Evolutionary conservation across 192 early-diverging fungal species (phyloP), one percentile per base, ranked within the genome.

Genomic region (Podila epigama): DNA sequence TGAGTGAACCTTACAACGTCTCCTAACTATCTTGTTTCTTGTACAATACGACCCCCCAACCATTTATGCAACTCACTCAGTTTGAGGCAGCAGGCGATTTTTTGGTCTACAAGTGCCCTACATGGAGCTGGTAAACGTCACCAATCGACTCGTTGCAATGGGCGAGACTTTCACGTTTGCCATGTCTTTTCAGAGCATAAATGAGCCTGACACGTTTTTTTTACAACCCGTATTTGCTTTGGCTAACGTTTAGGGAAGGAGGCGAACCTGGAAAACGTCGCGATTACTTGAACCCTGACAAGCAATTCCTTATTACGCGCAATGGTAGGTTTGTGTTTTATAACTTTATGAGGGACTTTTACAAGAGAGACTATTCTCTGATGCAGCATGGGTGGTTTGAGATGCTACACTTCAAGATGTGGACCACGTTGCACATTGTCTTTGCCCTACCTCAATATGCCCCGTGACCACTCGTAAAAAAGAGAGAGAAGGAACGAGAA

Each of bases 51-150:
- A 16, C 15, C 29, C 42, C 9, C 0, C 36, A n/a, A 32, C 31
- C 13, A 62, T 7, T 8, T 25, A 15, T 28, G 15, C 12, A 22
- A 16, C 27, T 13, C 8, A 25, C 58, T 22, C 37, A 91, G 92
- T 99, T 98, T 86, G 90, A 97, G 54, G 89, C 90, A 33, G 97
- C 97, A 6, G 98, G 98, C 33, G 98, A 99, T 79, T 98, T 95
- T 70, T 90, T 99, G 51, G 95, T 97, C 16, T 96, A 90, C 85
- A 98, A 99, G 79, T 99, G 98, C 75, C 97, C 97, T 13, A 99
- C 98, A 13, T 99, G 98, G 98, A 85, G 85, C 60, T 99, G 98
- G 87, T 86, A 82, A 68, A 50, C 16, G 31, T n/a, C 15, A 57
- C 33, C 29, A 1, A 18, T 27, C 16, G 5, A 15, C 25, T 59